A percentile compares a stretch with the other conserved stretches of the same genome.
These are phyloP conservation scores for Helicostylum pulchrum DNA, from an alignment of 192 early-diverging fungal genomes.

Conservation along the genomic window DNA sequence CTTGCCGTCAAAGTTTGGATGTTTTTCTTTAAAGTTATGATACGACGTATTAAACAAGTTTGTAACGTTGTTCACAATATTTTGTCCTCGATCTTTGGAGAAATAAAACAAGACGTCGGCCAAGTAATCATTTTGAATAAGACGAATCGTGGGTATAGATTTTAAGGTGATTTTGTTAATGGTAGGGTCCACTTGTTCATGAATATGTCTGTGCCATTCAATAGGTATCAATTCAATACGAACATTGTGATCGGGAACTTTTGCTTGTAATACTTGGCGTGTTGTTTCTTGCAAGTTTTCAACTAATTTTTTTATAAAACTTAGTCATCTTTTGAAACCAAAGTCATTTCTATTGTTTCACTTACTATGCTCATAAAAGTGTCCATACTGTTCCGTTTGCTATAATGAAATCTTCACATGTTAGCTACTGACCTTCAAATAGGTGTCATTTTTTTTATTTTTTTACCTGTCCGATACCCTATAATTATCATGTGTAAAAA, in stretches of 20 bases:
- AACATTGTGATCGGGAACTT: conserved; percentile 35
- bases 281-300: conserved; percentile 39
- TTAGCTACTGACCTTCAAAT: not conserved
- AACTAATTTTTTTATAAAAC: conserved; percentile 13
- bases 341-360: not conserved
- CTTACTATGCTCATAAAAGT: conserved; percentile 41
- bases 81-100: conserved; percentile 37
- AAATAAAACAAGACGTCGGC: conserved; percentile 40
- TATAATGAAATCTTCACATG: not conserved
- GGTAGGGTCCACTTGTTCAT: conserved; percentile 31
- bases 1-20: conserved; percentile 62
- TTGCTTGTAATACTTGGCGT: conserved; percentile 36
- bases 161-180: conserved; percentile 38
- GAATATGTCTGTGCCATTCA: conserved; percentile 39
- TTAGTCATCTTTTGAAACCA: not conserved
- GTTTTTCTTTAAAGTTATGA: conserved; percentile 43
- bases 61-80: conserved; percentile 31
- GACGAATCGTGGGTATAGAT: conserved; percentile 38
- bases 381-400: conserved; percentile 44
- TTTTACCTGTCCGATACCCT: conserved; percentile 37
- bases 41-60: conserved; percentile 45
- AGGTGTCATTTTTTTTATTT: not conserved
- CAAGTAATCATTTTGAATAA: conserved; percentile 42
- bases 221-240: conserved; percentile 40
- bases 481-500: not conserved